phyloP scores from a whole-genome alignment of 768 basidiomycete genomes.

The Macrolepiota albuminosa region DNA sequence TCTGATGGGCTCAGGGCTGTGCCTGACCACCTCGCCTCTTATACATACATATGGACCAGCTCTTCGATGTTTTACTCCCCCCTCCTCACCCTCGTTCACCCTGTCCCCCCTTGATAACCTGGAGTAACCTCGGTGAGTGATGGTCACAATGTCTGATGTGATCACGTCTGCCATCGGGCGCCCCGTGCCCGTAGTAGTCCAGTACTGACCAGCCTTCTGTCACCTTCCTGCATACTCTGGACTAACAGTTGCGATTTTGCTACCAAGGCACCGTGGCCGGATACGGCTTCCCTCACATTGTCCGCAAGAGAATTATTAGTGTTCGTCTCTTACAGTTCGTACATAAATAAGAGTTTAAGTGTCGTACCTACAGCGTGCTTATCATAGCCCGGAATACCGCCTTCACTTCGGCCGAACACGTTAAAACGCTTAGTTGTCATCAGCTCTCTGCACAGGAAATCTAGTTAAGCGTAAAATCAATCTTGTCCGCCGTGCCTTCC shows the following conservation, averaged over 20 bases:
- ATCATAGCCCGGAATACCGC: not conserved
- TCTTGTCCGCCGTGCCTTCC: not conserved
- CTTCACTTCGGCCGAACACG: not conserved
- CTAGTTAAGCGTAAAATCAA: not conserved
- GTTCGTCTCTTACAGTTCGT: not conserved
- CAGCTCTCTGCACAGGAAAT: not conserved
- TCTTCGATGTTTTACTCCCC: not conserved
- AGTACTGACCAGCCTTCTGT: not conserved
- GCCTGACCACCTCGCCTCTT: not conserved
- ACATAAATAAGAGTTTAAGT: not conserved
- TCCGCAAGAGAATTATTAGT: not conserved
- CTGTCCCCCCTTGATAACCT: not conserved
- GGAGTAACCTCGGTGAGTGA: slow-evolving; percentile 1
- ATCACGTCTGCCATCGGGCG: slow-evolving; percentile 1
- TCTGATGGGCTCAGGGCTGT: not conserved
- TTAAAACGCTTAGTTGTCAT: not conserved
- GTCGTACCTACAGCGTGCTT: not conserved
- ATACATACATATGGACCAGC: not conserved
- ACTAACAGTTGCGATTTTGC: not conserved
- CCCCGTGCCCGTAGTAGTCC: not conserved
- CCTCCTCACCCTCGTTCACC: not conserved
- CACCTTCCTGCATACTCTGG: not conserved
- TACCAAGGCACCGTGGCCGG: not conserved
- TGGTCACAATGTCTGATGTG: slow-evolving; percentile 5
- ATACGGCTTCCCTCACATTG: not conserved